Percentiles rank a stretch among this genome's conserved stretches.
Conservation (phyloP, 352 stramenopile species). For the Phytophthora quininea region DNA sequence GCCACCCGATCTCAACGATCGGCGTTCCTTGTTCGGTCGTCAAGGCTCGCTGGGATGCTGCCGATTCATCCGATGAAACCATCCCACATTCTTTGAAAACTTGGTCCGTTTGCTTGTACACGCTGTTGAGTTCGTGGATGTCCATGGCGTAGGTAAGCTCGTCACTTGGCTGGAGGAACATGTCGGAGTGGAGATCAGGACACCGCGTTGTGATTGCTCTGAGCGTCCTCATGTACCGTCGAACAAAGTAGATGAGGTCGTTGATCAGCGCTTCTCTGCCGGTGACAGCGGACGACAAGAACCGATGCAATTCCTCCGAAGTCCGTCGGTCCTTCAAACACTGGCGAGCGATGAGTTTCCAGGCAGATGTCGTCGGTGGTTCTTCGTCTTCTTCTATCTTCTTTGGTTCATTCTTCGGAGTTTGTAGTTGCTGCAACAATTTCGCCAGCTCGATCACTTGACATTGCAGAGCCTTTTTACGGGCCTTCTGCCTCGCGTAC, state of each 20-base stretch:
- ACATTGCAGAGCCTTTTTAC: conserved; percentile 13
- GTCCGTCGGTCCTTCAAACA: conserved; percentile 25
- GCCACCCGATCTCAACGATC: conserved; percentile 18
- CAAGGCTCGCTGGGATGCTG: not conserved
- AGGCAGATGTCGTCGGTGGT: too few relatives aligned
- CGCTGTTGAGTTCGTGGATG: conserved; percentile 28
- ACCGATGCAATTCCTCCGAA: conserved; percentile 33
- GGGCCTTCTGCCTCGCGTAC: conserved; percentile 35
- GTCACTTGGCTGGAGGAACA: conserved; percentile 34
- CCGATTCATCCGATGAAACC: not conserved
- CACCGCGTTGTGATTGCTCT: conserved; percentile 9
- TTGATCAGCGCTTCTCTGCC: conserved; percentile 33
- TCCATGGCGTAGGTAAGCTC: conserved; percentile 29
- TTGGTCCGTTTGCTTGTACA: conserved; percentile 26
- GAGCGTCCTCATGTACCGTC: conserved; percentile 20
- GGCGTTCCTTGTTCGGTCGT: conserved; percentile 11
- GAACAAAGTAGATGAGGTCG: conserved; percentile 29
- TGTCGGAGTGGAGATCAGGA: conserved; percentile 15
- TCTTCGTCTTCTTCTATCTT: conserved; percentile 20
- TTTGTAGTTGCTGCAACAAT: conserved; percentile 13
- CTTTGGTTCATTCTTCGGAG: conserved; percentile 7
- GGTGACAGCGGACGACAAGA: conserved; percentile 27
- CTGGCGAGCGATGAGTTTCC: conserved; percentile 37
- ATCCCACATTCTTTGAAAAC: conserved; percentile 12
- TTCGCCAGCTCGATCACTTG: conserved; percentile 25